These are phyloP conservation scores for Trametes polyzona DNA, from an alignment of 1,284 basidiomycete species.

Conservation along the genomic window DNA sequence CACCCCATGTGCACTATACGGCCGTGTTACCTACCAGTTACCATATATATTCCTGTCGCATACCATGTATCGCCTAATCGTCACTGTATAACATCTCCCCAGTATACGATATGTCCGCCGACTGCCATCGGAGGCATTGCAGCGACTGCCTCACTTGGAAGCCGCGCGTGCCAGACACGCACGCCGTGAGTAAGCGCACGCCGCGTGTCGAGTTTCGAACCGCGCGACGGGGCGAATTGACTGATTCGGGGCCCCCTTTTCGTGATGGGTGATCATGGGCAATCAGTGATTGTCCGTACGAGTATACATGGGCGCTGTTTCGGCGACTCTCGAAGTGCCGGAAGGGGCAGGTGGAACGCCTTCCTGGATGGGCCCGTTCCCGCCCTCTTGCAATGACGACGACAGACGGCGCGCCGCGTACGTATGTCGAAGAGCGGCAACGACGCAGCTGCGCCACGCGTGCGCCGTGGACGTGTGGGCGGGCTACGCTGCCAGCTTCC, in stretches of 20 bases:
- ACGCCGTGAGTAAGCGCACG: too few relatives aligned
- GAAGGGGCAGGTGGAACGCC: too few relatives aligned
- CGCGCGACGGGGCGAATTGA: conserved; percentile 6
- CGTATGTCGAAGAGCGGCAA: too few relatives aligned
- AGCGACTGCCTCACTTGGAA: too few relatives aligned
- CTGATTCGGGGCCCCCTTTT: conserved; percentile 8
- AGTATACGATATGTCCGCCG: neutral
- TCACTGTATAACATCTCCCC: conserved; percentile 21
- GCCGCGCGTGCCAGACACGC: too few relatives aligned
- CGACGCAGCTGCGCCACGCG: too few relatives aligned
- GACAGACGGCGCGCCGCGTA: too few relatives aligned
- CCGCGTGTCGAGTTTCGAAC: too few relatives aligned
- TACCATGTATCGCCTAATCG: conserved; percentile 27
- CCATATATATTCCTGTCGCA: conserved; percentile 14
- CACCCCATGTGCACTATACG: neutral
- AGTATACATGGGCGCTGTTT: conserved; percentile 13
- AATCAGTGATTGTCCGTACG: conserved; percentile 15
- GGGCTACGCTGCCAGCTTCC: neutral
- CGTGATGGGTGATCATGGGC: conserved; percentile 22
- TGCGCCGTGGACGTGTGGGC: too few relatives aligned
- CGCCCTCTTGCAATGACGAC: neutral
- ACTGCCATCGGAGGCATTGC: neutral
- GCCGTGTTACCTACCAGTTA: conserved; percentile 2
- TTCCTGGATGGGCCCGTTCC: neutral
- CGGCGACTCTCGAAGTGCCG: neutral